Evolutionary conservation across 352 stramenopile species (phyloP), one percentile per base, ranked within the genome.

Genomic region (Phytophthora palmivora): DNA sequence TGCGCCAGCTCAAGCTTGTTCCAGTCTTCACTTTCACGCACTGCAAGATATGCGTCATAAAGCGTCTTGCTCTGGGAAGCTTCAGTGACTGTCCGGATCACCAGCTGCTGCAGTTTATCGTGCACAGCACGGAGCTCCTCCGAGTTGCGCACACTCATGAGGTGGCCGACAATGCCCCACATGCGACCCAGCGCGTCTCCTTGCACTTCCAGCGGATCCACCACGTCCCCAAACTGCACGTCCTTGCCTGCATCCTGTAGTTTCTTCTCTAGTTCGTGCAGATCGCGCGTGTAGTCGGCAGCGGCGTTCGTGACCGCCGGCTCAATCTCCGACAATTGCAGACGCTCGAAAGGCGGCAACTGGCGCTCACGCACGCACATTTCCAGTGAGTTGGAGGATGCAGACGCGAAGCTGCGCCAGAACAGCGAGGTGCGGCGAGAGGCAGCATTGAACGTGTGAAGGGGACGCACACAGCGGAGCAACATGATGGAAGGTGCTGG

Each of bases 91-190:
- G 91, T 90, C 79, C 97, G 61, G 34, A 99, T 96, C 24, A 99
- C 92, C 33, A 97, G 86, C 57, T 97, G 94, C 68, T 95, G 85
- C 64, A 98, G 88, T 32, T 90, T 67, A 67, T 98, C 91, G 72
- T 99, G 96, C 14, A 92, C 96, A n/a, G 85, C 64, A 33, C 97
- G 84, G 18, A 99, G 74, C 49, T 97, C 94, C 6, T 98, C 90
- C 42, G 87, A 96, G 78, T 99, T 99, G 70, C 97, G 95, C 21
- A 99, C 97, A 43, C 95, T 98, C 73, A 98, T 98, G 39, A 99
- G 85, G 78, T 99, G 97, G 24, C 89, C 87, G 19, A 98, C 96
- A 15, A 99, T 79, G 15, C 96, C 95, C 97, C 97, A 99, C 38
- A 94, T 84, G 57, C 95, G 98, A 6, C 82, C 85, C 18, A 99